These are phyloP conservation scores for Aspergillus panamensis DNA, from an alignment of 495 filamentous ascomycete species.

Conservation along the genomic window DNA sequence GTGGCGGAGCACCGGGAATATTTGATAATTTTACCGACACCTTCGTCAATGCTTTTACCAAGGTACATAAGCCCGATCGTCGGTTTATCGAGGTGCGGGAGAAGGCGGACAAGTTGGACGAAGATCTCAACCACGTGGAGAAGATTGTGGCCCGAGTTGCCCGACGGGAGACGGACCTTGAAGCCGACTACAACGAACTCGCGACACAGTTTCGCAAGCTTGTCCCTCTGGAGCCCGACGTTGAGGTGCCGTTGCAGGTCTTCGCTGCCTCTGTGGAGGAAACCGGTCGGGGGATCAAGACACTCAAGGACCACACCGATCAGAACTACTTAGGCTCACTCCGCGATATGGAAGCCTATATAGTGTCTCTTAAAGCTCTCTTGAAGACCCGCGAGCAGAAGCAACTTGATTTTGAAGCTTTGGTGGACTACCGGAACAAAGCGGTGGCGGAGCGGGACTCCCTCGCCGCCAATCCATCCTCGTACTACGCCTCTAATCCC, in stretches of 20 bases:
- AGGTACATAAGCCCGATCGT: slow-evolving; percentile 90
- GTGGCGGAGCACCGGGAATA: slow-evolving; percentile 58
- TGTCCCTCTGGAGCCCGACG: slow-evolving; percentile 81
- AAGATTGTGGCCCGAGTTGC: slow-evolving; percentile 89
- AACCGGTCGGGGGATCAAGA: slow-evolving; percentile 67
- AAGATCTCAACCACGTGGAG: slow-evolving; percentile 88
- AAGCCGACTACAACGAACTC: slow-evolving; percentile 83
- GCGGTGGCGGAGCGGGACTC: slow-evolving; percentile 83
- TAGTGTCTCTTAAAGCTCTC: slow-evolving; percentile 73
- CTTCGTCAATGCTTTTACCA: slow-evolving; percentile 96
- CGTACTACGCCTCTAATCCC: slow-evolving; percentile 56
- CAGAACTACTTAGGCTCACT: slow-evolving; percentile 90
- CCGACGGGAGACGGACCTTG: slow-evolving; percentile 82
- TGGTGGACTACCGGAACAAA: slow-evolving; percentile 93
- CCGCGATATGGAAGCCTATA: slow-evolving; percentile 92
- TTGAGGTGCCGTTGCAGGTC: slow-evolving; percentile 71
- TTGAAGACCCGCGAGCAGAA: slow-evolving; percentile 95
- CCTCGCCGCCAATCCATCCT: slow-evolving; percentile 61
- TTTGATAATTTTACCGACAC: slow-evolving; percentile 93
- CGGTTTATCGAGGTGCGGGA: slow-evolving; percentile 93
- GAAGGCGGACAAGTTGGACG: slow-evolving; percentile 90
- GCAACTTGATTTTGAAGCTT: slow-evolving; percentile 93
- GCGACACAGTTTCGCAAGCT: slow-evolving; percentile 92
- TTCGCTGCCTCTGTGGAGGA: slow-evolving; percentile 86
- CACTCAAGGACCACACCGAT: slow-evolving; percentile 86